These are phyloP conservation scores for Kazachstania africana DNA, from an alignment of 805 yeast species.

Conservation along the genomic window DNA sequence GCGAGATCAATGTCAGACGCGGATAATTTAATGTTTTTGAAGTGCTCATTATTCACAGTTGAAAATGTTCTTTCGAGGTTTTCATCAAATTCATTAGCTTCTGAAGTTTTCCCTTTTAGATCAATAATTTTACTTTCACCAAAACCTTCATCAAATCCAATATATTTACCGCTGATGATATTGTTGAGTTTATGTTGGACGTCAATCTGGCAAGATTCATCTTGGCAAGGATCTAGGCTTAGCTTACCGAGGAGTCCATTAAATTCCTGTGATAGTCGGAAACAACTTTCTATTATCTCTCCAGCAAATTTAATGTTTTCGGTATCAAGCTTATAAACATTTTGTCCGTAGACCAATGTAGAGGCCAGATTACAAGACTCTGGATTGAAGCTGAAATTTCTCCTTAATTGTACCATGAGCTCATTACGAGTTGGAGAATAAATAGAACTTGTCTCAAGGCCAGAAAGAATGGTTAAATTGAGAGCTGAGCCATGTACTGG, in stretches of 20 bases:
- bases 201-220: conserved; percentile 9
- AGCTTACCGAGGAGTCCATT: conserved; percentile 15
- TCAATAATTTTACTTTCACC: not conserved
- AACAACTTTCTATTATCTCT: conserved; percentile 38
- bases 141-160: conserved; percentile 5
- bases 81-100: conserved; percentile 1
- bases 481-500: conserved; percentile 31
- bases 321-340: conserved; percentile 19
- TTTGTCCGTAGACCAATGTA: conserved; percentile 38
- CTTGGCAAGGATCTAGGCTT: conserved; percentile 3
- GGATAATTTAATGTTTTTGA: conserved; percentile 1
- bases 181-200: conserved; percentile 11
- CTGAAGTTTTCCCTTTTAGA: not conserved
- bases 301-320: conserved; percentile 26
- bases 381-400: conserved; percentile 30
- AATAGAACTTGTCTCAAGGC: conserved; percentile 3
- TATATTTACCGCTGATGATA: conserved; percentile 12
- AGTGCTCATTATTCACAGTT: conserved; percentile 3
- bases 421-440: conserved; percentile 17
- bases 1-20: conserved; percentile 6
- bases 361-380: conserved; percentile 44
- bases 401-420: conserved; percentile 14
- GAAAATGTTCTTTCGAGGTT: conserved; percentile 1
- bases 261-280: conserved; percentile 29
- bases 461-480: conserved; percentile 3